Percentiles rank a stretch among this genome's conserved stretches.
Conservation (phyloP, 2,329 filamentous ascomycete species). For the Penicillium fuscoglaucum region DNA sequence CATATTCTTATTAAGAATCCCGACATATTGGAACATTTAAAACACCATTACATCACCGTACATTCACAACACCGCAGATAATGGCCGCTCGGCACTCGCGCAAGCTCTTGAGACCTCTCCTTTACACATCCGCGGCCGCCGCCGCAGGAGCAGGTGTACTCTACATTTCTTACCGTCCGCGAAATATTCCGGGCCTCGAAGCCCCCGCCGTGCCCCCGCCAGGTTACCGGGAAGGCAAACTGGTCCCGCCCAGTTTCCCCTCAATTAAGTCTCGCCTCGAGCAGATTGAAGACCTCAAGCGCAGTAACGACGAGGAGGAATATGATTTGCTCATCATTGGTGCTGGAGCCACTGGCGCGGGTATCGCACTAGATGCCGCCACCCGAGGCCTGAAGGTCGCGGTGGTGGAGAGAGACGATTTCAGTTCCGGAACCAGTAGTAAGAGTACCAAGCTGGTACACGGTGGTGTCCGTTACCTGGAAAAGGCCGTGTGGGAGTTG, state of each 20-base stretch:
- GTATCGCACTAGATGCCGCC: constrained; percentile 77
- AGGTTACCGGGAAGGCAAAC: constrained; percentile 60
- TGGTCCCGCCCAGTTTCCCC: constrained; percentile 55
- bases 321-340: constrained; percentile 80
- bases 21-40: background rate
- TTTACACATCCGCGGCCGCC: constrained; percentile 59
- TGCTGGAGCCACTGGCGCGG: constrained; percentile 75
- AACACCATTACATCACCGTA: background rate
- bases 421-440: constrained; percentile 76
- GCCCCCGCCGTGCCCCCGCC: constrained; percentile 64
- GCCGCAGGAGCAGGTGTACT: constrained; percentile 57
- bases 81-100: constrained; percentile 46
- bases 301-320: constrained; percentile 50
- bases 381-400: constrained; percentile 78
- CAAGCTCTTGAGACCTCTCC: constrained; percentile 57
- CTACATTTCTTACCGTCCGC: constrained; percentile 63
- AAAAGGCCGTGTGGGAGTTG: constrained; percentile 83
- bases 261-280: constrained; percentile 51
- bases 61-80: constrained; percentile 13
- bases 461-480: constrained; percentile 79
- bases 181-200: constrained; percentile 64
- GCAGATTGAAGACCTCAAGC: constrained; percentile 54
- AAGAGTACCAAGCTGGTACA: constrained; percentile 88
- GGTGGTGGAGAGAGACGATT: constrained; percentile 79
- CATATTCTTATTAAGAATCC: background rate